phyloP scores from a whole-genome alignment of 2,329 filamentous ascomycete genomes.

The Diaporthe australafricana region DNA sequence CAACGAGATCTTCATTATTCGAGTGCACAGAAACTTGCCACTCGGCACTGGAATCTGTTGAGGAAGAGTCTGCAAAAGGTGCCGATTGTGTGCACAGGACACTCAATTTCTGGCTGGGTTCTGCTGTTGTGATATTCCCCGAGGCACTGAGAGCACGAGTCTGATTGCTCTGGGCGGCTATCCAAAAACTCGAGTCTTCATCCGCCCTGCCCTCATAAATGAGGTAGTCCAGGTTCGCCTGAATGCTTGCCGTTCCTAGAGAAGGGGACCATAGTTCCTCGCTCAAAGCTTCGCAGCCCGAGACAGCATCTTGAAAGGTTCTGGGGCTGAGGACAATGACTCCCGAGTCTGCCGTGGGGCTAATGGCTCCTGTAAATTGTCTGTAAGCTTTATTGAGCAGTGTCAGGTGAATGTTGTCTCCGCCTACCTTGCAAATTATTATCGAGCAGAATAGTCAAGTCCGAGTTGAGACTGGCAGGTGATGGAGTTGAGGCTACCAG shows the following conservation, averaged over 20 bases:
- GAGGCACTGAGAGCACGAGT: conserved; percentile 44
- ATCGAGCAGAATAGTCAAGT: conserved; percentile 52
- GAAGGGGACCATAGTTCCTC: conserved; percentile 53
- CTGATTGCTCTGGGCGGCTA: conserved; percentile 42
- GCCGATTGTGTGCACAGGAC: conserved; percentile 58
- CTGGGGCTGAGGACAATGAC: conserved; percentile 49
- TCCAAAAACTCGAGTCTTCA: conserved; percentile 50
- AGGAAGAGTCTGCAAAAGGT: conserved; percentile 51
- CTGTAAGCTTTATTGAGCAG: background rate
- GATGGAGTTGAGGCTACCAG: conserved; percentile 45
- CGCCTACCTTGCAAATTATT: conserved; percentile 54
- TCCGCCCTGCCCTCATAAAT: conserved; percentile 45
- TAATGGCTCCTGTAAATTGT: conserved; percentile 45
- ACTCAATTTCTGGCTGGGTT: conserved; percentile 42
- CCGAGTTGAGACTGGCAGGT: conserved; percentile 49
- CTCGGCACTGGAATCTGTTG: conserved; percentile 46
- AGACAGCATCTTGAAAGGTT: conserved; percentile 44
- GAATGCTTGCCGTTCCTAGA: conserved; percentile 43
- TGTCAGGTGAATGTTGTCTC: background rate
- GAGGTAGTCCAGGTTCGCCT: conserved; percentile 51
- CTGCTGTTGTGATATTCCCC: conserved; percentile 41
- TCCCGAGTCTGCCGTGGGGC: conserved; percentile 47
- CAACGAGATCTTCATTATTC: conserved; percentile 53
- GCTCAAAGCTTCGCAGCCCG: conserved; percentile 50
- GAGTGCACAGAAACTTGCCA: conserved; percentile 53